Evolutionary conservation across 768 basidiomycete genomes (phyloP), one percentile per base, ranked within the genome.

Genomic region (Trametes meyenii): DNA sequence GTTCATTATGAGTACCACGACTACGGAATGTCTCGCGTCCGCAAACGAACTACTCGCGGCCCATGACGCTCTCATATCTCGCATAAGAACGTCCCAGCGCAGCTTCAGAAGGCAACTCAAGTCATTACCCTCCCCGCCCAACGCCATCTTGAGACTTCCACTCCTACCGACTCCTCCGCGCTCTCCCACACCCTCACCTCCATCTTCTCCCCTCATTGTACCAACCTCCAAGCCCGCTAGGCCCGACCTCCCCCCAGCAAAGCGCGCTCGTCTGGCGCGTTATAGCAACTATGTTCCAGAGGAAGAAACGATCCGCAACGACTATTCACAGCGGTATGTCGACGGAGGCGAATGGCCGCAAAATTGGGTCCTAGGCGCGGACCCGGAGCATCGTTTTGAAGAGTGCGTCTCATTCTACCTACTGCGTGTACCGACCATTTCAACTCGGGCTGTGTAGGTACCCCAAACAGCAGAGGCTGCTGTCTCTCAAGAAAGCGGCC

Each of bases 251-350:
- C 83, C 87, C 0, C 86, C 86, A n/a, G 81, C 85, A 6, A 94
- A 94, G 71, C 84, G 85, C 4, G 89, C 90, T 0, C 83, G 91
- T 3, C 76, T 84, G 6, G 79, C 82, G 21, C 81, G 89, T 38
- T 94, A 92, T 65, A 72, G 73, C 36, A 95, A 96, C 70, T 96
- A 96, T 66, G 82, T 95, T 16, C 88, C 92, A 1, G 93, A 94
- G 63, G 96, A 99, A 71, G 96, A 99, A 73, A 98, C 95, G 0
- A 91, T 99, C 45, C 83, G 97, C 50, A 98, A 97, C 68, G 96
- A 99, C 76, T 94, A 96, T 70, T 92, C 90, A 0, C 89, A 90
- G 73, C 79, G 89, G 65, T 98, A 96, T 73, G 94, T 96, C 36
- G 88, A 92, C 67, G 83, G 90, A 2, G 96, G 95, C 11, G 90